Evolutionary conservation across 2,329 filamentous ascomycete genomes (phyloP).

Genomic region (Drechslerella stenobrocha): DNA sequence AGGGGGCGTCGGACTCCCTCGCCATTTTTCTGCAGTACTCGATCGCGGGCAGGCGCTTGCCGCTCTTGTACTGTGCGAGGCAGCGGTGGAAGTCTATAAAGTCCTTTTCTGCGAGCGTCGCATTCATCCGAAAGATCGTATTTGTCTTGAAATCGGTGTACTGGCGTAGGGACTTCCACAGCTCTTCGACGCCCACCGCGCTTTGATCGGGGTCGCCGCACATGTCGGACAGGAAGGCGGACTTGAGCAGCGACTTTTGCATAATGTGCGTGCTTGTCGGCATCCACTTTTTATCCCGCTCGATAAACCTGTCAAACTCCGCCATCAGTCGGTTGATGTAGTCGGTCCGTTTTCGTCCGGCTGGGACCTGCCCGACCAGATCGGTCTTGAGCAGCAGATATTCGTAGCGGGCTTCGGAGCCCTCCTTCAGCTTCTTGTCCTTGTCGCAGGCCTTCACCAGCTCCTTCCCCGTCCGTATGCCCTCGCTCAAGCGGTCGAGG

Average conservation of each 20-base stretch:
- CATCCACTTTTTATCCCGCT: neutral
- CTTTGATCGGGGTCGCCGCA: neutral
- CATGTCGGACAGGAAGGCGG: conserved; percentile 18
- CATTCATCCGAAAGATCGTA: neutral
- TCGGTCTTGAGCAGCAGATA: conserved; percentile 24
- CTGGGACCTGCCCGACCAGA: neutral
- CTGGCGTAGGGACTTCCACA: neutral
- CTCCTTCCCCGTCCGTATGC: conserved; percentile 4
- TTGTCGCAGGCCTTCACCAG: neutral
- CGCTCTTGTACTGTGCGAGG: neutral
- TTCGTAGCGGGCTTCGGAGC: conserved; percentile 9
- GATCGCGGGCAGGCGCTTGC: neutral
- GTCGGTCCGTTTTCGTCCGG: neutral
- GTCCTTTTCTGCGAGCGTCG: neutral
- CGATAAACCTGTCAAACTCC: conserved; percentile 2
- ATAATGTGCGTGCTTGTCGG: neutral
- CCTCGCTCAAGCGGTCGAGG: conserved; percentile 8
- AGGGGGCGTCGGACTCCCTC: neutral
- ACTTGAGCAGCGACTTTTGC: conserved; percentile 10
- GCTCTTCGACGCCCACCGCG: neutral
- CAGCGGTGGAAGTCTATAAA: conserved; percentile 1
- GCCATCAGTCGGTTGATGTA: neutral
- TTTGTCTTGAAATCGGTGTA: neutral
- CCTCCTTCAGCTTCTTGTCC: neutral
- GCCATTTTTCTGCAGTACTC: neutral